Evolutionary conservation across 139 green algal species (phyloP).

Genomic region (Tetradesmus obliquus): DNA sequence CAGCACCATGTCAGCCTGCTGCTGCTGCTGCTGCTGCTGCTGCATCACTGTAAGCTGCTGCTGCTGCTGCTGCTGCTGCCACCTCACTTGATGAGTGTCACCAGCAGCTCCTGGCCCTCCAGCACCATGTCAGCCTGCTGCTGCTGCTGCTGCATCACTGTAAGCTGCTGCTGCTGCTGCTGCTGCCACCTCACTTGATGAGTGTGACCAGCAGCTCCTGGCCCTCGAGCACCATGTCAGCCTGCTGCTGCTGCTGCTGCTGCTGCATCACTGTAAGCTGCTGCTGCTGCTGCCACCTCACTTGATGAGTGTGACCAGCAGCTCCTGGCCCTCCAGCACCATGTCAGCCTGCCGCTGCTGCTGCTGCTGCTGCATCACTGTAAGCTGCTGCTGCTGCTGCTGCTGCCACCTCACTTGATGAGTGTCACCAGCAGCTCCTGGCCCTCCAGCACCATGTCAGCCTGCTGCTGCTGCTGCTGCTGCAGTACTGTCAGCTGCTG

Average conservation of each 20-base stretch:
- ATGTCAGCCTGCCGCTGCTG: no score
- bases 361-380: no score
- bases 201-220: no score
- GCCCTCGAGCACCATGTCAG: no score
- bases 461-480: no score
- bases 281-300: no score
- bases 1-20: neutral
- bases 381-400: no score
- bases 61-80: neutral
- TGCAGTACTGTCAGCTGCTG: no score
- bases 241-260: no score
- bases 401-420: neutral
- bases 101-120: neutral
- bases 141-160: conserved; percentile 6
- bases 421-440: neutral
- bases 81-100: neutral
- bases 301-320: conserved; percentile 36
- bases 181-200: neutral
- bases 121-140: conserved; percentile 10
- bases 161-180: neutral
- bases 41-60: neutral
- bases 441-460: conserved; percentile 3
- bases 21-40: neutral
- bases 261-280: no score
- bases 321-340: conserved; percentile 42